A percentile compares a stretch with the other conserved stretches of the same genome.
Evolutionary conservation across 2,329 filamentous ascomycete genomes (phyloP).

Genomic region (Cladophialophora exuberans): DNA sequence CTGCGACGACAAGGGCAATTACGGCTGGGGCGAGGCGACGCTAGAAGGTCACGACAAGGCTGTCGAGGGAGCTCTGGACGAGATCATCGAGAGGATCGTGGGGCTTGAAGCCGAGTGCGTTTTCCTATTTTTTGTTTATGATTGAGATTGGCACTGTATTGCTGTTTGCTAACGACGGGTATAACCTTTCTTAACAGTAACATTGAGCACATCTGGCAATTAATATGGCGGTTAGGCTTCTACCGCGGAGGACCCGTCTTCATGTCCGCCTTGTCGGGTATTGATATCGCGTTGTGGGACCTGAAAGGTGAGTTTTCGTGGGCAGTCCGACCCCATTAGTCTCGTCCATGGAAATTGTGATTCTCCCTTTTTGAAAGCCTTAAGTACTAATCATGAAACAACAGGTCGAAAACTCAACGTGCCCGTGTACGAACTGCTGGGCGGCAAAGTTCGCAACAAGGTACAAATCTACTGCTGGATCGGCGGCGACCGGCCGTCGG

Average conservation of each 20-base stretch:
- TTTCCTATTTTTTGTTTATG: background rate
- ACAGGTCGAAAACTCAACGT: slow-evolving; percentile 59
- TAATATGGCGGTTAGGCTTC: slow-evolving; percentile 69
- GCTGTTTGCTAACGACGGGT: background rate
- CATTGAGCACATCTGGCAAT: slow-evolving; percentile 75
- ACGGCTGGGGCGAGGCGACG: slow-evolving; percentile 75
- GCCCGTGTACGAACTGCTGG: slow-evolving; percentile 73
- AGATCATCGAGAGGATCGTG: slow-evolving; percentile 63
- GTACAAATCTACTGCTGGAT: slow-evolving; percentile 76
- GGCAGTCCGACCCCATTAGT: too few species aligned
- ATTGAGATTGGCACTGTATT: background rate
- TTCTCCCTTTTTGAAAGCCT: too few species aligned
- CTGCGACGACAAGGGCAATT: slow-evolving; percentile 65
- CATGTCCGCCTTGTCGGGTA: slow-evolving; percentile 76
- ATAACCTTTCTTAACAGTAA: slow-evolving; percentile 43
- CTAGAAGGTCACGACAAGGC: slow-evolving; percentile 74
- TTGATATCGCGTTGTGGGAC: slow-evolving; percentile 82
- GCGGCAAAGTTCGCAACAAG: slow-evolving; percentile 70
- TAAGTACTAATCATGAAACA: slow-evolving; percentile 1
- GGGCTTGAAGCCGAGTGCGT: slow-evolving; percentile 72
- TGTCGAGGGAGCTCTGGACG: slow-evolving; percentile 73
- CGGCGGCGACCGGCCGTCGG: slow-evolving; percentile 68
- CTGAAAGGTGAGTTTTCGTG: slow-evolving; percentile 64
- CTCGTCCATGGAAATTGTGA: too few species aligned
- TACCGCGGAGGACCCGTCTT: slow-evolving; percentile 79